A percentile compares a stretch with the other conserved stretches of the same genome.
These are phyloP conservation scores for Coemansia sp. DNA, from an alignment of 192 early-diverging fungal genomes.

Conservation along the genomic window DNA sequence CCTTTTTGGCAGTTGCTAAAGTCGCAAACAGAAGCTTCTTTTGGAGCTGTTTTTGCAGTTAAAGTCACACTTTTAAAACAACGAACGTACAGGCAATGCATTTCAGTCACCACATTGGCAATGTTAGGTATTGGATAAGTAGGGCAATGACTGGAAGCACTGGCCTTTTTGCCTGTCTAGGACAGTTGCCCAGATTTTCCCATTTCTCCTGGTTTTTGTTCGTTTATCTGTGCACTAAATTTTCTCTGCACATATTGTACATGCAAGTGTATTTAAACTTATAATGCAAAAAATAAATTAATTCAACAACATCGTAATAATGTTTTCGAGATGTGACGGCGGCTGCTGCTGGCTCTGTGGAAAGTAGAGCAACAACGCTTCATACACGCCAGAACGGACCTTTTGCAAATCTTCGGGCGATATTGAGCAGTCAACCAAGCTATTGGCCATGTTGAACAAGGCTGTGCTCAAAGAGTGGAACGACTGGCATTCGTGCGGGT, in stretches of 20 bases:
- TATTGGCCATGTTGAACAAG: slow-evolving; percentile 33
- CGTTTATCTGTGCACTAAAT: no score
- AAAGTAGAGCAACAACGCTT: slow-evolving; percentile 41
- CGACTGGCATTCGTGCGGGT: slow-evolving; percentile 29
- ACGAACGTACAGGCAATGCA: no score
- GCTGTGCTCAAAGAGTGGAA: slow-evolving; percentile 51
- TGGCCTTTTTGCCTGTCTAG: no score
- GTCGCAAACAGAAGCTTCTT: no score
- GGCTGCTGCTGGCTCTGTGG: slow-evolving; percentile 38
- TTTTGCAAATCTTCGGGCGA: slow-evolving; percentile 21
- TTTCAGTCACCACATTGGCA: no score
- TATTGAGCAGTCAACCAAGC: neutral
- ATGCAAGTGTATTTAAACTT: neutral
- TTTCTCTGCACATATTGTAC: neutral
- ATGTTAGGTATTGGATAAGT: no score
- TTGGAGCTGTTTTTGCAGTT: no score
- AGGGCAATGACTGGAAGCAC: no score
- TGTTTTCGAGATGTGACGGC: slow-evolving; percentile 17
- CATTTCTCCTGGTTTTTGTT: no score
- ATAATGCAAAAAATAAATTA: neutral
- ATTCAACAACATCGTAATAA: neutral
- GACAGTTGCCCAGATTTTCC: no score
- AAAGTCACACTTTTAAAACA: no score
- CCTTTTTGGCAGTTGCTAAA: no score
- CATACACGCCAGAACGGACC: slow-evolving; percentile 31